Evolutionary conservation across 2,329 filamentous ascomycete genomes (phyloP).

Genomic region (Magnaporthales sp.): DNA sequence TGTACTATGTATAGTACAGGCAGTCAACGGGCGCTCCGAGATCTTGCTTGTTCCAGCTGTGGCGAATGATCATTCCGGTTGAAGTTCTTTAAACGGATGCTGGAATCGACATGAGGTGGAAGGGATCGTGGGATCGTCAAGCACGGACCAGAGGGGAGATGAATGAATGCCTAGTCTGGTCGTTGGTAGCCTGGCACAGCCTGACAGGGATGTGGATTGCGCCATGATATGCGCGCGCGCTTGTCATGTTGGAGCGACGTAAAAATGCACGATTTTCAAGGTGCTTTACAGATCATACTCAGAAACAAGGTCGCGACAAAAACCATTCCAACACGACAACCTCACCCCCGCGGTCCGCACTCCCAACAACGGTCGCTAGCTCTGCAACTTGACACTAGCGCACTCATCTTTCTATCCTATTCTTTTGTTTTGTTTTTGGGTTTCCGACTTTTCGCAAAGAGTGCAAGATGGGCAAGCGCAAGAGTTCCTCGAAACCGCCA

Average conservation of each 20-base stretch:
- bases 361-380: not conserved
- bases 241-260: not conserved
- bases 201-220: not conserved
- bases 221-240: not conserved
- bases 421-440: too few relatives aligned
- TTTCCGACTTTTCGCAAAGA: not conserved
- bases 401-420: not conserved
- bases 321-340: not conserved
- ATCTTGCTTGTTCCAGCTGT: not conserved
- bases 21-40: too few relatives aligned
- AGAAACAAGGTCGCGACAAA: not conserved
- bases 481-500: conserved; percentile 73
- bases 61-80: not conserved
- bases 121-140: not conserved
- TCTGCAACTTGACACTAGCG: not conserved
- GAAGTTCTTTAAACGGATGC: not conserved
- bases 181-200: not conserved
- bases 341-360: not conserved
- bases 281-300: not conserved
- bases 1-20: not conserved
- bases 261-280: not conserved
- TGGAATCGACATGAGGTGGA: too few relatives aligned
- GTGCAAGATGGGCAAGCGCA: conserved; percentile 76
- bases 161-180: too few relatives aligned
- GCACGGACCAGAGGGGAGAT: not conserved